Evolutionary conservation across 2,329 filamentous ascomycete species (phyloP).

Genomic region (Ophiocordyceps camponoti-saundersi): DNA sequence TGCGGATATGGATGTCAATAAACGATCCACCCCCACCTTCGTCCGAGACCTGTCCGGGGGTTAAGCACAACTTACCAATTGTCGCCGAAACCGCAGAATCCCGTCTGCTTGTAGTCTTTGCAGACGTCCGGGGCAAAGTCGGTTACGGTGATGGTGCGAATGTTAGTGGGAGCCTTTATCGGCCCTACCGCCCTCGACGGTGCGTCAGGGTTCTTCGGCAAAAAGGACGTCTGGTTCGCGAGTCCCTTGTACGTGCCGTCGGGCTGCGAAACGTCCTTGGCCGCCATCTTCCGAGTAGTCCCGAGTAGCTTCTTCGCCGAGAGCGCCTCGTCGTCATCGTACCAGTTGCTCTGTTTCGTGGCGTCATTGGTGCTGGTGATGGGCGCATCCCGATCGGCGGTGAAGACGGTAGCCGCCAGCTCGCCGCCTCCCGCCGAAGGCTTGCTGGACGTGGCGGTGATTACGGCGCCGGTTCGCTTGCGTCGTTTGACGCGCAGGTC

Average conservation of each 20-base stretch:
- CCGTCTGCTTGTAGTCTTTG: constrained; percentile 81
- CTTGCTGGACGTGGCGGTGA: constrained; percentile 47
- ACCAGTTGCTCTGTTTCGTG: constrained; percentile 81
- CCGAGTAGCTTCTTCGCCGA: constrained; percentile 39
- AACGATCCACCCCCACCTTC: neutral
- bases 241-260: constrained; percentile 65
- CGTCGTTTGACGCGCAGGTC: constrained; percentile 67
- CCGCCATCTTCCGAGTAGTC: constrained; percentile 24
- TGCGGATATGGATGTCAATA: neutral
- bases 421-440: constrained; percentile 16
- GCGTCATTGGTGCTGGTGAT: constrained; percentile 65
- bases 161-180: constrained; percentile 73
- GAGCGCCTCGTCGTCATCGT: constrained; percentile 47
- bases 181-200: constrained; percentile 59
- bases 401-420: constrained; percentile 33
- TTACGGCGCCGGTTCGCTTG: constrained; percentile 42
- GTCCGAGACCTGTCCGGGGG: neutral
- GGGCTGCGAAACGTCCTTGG: constrained; percentile 14
- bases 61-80: constrained; percentile 20
- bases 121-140: constrained; percentile 90
- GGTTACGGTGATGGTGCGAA: constrained; percentile 76
- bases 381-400: constrained; percentile 42
- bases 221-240: constrained; percentile 55
- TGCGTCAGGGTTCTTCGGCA: constrained; percentile 66
- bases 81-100: constrained; percentile 20